phyloP scores from a whole-genome alignment of 1,139 yeast genomes.

The Arxiozyma bovina region DNA sequence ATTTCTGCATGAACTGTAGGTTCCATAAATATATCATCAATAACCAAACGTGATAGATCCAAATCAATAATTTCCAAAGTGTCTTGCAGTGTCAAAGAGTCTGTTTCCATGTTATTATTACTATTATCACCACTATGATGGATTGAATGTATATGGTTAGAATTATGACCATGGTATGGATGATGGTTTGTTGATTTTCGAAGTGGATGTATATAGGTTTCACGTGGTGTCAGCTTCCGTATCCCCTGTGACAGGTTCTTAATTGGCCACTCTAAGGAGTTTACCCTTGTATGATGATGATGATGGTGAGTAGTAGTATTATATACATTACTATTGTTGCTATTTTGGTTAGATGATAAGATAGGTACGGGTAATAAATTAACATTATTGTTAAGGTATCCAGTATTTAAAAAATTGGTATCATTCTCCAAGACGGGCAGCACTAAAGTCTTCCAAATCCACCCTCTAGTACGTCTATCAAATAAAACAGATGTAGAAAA shows the following conservation, averaged over 20 bases:
- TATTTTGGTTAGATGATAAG: background rate
- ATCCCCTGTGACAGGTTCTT: constrained; percentile 6
- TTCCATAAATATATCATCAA: constrained; percentile 43
- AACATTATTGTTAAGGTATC: background rate
- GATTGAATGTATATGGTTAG: background rate
- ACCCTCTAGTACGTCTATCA: constrained; percentile 15
- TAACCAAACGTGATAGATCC: constrained; percentile 55
- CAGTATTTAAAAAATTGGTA: background rate
- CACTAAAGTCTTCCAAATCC: constrained; percentile 27
- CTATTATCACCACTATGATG: background rate
- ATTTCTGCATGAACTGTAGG: constrained; percentile 36
- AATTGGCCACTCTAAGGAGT: constrained; percentile 1
- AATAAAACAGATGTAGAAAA: constrained; percentile 10
- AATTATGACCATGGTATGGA: background rate
- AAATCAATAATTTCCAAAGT: constrained; percentile 44
- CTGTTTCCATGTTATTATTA: background rate
- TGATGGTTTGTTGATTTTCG: background rate
- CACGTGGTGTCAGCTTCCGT: constrained; percentile 12
- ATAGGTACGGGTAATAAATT: constrained; percentile 3
- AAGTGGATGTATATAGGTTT: constrained; percentile 7
- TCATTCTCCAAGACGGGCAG: constrained; percentile 13
- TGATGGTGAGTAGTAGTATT: no score
- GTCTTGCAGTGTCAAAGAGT: constrained; percentile 16
- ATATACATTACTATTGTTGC: no score
- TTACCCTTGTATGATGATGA: background rate